These are phyloP conservation scores for Lepiota venenata DNA, from an alignment of 768 basidiomycete genomes.

Conservation along the genomic window DNA sequence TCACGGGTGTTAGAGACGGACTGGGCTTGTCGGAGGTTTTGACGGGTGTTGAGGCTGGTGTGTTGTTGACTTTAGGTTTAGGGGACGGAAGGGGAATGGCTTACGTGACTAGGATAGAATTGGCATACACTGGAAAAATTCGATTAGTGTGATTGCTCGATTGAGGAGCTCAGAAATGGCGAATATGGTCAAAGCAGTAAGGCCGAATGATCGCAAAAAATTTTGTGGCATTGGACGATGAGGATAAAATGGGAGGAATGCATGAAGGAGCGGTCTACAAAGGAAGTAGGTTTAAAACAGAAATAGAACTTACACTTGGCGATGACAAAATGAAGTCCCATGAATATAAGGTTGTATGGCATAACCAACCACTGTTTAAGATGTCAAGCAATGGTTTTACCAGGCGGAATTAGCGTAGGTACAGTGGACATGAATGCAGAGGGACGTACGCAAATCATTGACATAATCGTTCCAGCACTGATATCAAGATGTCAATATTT, in stretches of 20 bases:
- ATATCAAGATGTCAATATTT: background rate
- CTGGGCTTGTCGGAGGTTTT: slow-evolving; percentile 16
- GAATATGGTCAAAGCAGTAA: no score
- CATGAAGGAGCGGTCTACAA: no score
- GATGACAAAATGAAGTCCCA: slow-evolving; percentile 49
- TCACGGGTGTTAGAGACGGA: slow-evolving; percentile 11
- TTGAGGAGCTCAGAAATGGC: no score
- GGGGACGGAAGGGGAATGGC: background rate
- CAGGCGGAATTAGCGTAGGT: background rate
- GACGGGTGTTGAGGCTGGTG: slow-evolving; percentile 17
- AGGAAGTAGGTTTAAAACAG: no score
- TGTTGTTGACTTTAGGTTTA: background rate
- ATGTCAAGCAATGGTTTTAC: slow-evolving; percentile 2
- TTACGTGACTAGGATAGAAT: slow-evolving; percentile 36
- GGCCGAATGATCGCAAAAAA: no score
- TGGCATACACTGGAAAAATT: slow-evolving; percentile 39
- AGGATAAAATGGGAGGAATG: no score
- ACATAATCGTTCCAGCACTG: slow-evolving; percentile 41
- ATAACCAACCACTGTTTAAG: slow-evolving; percentile 40
- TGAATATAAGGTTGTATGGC: slow-evolving; percentile 40
- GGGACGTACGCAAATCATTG: slow-evolving; percentile 44
- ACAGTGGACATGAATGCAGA: no score
- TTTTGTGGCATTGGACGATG: no score
- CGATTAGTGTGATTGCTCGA: background rate
- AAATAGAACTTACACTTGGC: slow-evolving; percentile 32